A percentile compares a stretch with the other conserved stretches of the same genome.
Evolutionary conservation across 768 basidiomycete species (phyloP).

Genomic region (Lentinula guzmanii): DNA sequence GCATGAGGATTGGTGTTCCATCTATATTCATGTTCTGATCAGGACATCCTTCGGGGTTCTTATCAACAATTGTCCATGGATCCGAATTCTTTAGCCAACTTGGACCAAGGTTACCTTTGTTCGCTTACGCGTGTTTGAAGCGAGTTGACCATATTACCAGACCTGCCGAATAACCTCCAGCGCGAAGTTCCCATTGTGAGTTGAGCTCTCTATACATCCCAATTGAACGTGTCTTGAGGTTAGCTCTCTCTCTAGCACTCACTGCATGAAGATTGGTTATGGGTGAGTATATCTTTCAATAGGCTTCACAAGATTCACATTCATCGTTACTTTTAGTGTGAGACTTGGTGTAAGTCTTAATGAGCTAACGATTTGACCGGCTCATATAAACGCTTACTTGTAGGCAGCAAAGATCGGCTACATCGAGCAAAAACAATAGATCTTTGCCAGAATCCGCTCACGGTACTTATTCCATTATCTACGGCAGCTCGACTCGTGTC

Average conservation of each 20-base stretch:
- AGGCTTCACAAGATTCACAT: background rate
- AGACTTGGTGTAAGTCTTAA: slow-evolving; percentile 86
- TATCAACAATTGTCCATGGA: slow-evolving; percentile 95
- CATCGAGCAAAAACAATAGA: slow-evolving; percentile 88
- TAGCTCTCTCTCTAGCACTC: slow-evolving; percentile 52
- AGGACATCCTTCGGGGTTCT: slow-evolving; percentile 86
- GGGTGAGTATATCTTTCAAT: slow-evolving; percentile 48
- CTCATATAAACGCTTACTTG: background rate
- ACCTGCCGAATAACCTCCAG: slow-evolving; percentile 95
- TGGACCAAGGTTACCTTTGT: slow-evolving; percentile 74
- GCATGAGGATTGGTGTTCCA: background rate
- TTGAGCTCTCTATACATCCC: slow-evolving; percentile 5
- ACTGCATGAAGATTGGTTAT: slow-evolving; percentile 90
- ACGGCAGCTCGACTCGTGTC: background rate
- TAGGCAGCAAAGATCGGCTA: slow-evolving; percentile 79
- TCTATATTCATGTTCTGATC: background rate
- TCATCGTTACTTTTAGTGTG: slow-evolving; percentile 52
- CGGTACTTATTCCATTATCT: slow-evolving; percentile 44
- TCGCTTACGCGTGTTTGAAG: background rate
- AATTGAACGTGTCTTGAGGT: background rate
- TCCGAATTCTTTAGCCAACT: slow-evolving; percentile 87
- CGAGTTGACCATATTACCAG: slow-evolving; percentile 28
- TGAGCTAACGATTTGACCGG: background rate
- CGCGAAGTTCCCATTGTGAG: slow-evolving; percentile 87
- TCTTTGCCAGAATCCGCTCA: slow-evolving; percentile 93